Evolutionary conservation across 257 asterid species (phyloP).

Genomic region (Asclepias syriaca): DNA sequence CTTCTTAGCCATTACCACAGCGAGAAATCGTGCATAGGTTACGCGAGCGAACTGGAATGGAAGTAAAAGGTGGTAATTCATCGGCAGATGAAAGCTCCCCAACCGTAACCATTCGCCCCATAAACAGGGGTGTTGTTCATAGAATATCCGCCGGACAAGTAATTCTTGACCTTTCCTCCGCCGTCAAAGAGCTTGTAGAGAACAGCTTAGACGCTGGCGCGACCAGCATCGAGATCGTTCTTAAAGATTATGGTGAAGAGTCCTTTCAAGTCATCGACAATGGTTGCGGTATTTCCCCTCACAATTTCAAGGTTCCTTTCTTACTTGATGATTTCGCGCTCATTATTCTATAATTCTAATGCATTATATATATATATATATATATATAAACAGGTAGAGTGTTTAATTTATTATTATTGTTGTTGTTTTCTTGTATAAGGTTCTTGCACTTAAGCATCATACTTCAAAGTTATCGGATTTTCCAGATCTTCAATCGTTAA

Average conservation of each 20-base stretch:
- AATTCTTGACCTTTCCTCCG: conserved; percentile 84
- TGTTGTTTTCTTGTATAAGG: conserved; percentile 32
- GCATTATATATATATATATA: background rate
- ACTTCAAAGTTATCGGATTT: conserved; percentile 84
- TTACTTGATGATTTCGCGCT: background rate
- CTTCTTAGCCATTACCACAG: background rate
- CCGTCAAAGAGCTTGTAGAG: conserved; percentile 97
- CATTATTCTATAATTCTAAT: background rate
- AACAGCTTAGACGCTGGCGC: conserved; percentile 98
- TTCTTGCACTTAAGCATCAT: conserved; percentile 81
- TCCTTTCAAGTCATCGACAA: conserved; percentile 90
- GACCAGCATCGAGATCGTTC: conserved; percentile 69
- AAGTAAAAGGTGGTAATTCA: background rate
- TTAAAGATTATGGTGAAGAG: conserved; percentile 73
- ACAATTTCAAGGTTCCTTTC: conserved; percentile 57
- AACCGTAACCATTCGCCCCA: conserved; percentile 51
- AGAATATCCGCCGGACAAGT: conserved; percentile 91
- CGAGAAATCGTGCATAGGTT: background rate
- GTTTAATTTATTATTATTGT: background rate
- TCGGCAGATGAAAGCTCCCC: conserved; percentile 10
- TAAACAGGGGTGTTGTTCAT: conserved; percentile 68
- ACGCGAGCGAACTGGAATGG: background rate
- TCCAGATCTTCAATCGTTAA: conserved; percentile 71
- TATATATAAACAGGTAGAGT: background rate
- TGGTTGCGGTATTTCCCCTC: conserved; percentile 81